phyloP scores from a whole-genome alignment of 2,329 filamentous ascomycete genomes.

The Phaeosphaeriaceae sp. region DNA sequence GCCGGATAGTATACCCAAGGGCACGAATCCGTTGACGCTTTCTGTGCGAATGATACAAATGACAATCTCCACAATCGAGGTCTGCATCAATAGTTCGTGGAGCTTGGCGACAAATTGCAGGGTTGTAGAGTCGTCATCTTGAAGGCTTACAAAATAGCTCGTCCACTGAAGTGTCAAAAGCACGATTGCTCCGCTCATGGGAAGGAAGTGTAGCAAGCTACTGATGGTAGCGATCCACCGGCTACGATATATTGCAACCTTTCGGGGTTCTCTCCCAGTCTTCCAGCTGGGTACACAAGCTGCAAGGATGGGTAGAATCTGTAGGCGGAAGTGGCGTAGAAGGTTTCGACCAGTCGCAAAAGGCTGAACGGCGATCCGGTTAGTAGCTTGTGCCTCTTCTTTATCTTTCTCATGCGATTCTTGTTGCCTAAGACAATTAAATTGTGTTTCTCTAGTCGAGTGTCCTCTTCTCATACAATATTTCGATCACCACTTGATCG shows the following conservation, averaged over 20 bases:
- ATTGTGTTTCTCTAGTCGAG: too few relatives aligned
- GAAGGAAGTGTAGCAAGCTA: neutral
- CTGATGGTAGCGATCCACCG: neutral
- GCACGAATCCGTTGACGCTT: neutral
- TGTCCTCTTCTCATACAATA: too few relatives aligned
- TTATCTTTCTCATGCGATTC: neutral
- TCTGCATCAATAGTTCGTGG: conserved; percentile 17
- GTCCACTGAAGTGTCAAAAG: neutral
- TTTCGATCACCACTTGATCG: too few relatives aligned
- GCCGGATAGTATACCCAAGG: neutral
- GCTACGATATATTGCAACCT: neutral
- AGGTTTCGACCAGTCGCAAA: neutral
- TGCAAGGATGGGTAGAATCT: neutral
- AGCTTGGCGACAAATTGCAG: conserved; percentile 6
- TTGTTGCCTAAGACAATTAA: too few relatives aligned
- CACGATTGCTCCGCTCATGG: neutral
- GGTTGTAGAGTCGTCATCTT: neutral
- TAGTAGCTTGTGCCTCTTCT: neutral
- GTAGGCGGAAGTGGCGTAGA: neutral
- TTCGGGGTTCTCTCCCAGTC: neutral
- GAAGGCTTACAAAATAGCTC: neutral
- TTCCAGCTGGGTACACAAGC: neutral
- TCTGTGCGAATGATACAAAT: conserved; percentile 1
- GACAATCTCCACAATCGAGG: conserved; percentile 8
- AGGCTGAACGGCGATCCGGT: neutral